phyloP scores from a whole-genome alignment of 2,329 filamentous ascomycete species.

The Neoarthrinium moseri region DNA sequence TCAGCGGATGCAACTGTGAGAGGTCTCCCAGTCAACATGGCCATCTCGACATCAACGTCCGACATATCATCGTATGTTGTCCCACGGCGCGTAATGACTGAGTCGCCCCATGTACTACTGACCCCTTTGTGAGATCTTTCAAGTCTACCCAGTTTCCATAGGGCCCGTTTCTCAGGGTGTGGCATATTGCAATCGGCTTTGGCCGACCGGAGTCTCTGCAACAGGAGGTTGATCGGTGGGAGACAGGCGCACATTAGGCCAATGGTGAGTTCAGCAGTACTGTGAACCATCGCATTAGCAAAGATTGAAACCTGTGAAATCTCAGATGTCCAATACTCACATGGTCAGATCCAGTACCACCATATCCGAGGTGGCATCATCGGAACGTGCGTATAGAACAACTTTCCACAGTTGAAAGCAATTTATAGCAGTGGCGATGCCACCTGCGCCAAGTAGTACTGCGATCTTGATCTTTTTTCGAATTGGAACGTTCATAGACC shows the following conservation, averaged over 20 bases:
- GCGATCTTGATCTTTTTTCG: slow-evolving; percentile 27
- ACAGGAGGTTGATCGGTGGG: slow-evolving; percentile 2
- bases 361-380: background rate
- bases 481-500: slow-evolving; percentile 27
- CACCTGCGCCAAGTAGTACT: slow-evolving; percentile 27
- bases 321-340: background rate
- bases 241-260: slow-evolving; percentile 8
- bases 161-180: background rate
- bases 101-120: background rate
- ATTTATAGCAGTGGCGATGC: slow-evolving; percentile 17
- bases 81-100: background rate
- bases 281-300: background rate
- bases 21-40: background rate
- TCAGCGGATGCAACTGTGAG: background rate
- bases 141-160: background rate
- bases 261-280: background rate
- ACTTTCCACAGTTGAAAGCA: background rate
- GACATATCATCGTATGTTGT: background rate
- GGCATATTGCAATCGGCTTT: background rate
- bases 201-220: background rate
- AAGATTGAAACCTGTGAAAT: no score
- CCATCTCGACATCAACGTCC: background rate
- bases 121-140: background rate
- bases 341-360: background rate
- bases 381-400: background rate